Conservation (phyloP, 805 yeast genomes). For the Lachancea dasiensis region DNA sequence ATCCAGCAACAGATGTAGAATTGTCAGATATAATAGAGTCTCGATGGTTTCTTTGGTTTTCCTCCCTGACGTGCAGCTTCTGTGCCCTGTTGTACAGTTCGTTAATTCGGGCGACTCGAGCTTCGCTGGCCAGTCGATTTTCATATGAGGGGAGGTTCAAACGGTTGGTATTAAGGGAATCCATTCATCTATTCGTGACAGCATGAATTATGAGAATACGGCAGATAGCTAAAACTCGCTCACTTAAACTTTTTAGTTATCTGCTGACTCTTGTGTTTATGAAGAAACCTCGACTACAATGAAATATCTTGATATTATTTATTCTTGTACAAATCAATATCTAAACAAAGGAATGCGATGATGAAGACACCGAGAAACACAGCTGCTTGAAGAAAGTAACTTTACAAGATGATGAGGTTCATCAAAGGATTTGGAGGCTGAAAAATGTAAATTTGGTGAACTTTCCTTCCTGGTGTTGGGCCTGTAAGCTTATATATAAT, state of each 20-base stretch:
- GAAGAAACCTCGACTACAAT: too few species aligned
- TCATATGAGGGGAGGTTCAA: conserved; percentile 16
- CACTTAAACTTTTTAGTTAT: neutral
- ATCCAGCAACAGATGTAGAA: conserved; percentile 7
- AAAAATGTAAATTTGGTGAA: too few species aligned
- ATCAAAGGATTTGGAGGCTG: too few species aligned
- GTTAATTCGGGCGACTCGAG: conserved; percentile 23
- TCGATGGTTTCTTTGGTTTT: conserved; percentile 12
- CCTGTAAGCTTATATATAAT: conserved; percentile 1
- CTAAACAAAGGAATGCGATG: too few species aligned
- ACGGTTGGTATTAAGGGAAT: conserved; percentile 5
- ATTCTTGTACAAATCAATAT: too few species aligned
- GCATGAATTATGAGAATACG: neutral
- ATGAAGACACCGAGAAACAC: too few species aligned
- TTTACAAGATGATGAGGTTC: too few species aligned
- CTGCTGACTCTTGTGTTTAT: neutral
- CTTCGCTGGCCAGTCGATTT: conserved; percentile 18
- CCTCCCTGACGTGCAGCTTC: neutral
- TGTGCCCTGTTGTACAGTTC: conserved; percentile 19
- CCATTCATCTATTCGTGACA: conserved; percentile 14
- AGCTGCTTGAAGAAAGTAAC: too few species aligned
- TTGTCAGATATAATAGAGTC: conserved; percentile 22
- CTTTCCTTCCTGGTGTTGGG: neutral
- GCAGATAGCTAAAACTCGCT: neutral
- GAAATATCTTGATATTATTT: too few species aligned